Evolutionary conservation across 345 rosid genomes (phyloP), one percentile per base, ranked within the genome.

Genomic region (Brassica napus): DNA sequence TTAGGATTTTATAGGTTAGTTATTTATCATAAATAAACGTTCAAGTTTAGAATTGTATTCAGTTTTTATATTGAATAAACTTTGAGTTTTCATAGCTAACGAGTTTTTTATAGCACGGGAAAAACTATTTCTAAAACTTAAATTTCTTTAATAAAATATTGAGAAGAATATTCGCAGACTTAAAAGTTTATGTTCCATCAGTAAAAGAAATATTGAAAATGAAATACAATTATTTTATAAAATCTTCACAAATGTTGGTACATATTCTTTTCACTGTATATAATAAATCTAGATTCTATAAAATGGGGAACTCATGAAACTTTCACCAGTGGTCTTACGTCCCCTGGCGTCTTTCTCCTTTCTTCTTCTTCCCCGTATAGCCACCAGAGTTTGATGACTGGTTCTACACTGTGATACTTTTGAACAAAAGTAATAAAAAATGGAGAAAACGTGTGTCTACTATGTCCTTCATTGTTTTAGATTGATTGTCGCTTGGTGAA

Each of bases 401-500:
- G 35, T 52, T 67, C 74, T 6, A 35, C 30, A 80, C 71, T 69
- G 69, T 30, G 72, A 70, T 54, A 26, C 76, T 79, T 42, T 69
- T 15, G 37, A 69, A 62, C 71, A 80, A 80, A 79, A 68, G 16
- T 63, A 74, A 44, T 14, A 8, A 65, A 74, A 68, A 52, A 6
- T 49, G 39, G 66, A 79, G 82, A 72, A 52, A 78, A 59, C 78
- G 69, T 73, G 39, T 73, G 35, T 72, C 68, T 79, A 42, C 68
- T 79, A 61, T 73, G n/a, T 78, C 23, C 71, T 74, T 35, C 11
- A 5, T 44, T 15, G 6, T 30, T 79, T 81, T 69, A 88, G 78
- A 86, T 86, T 58, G 91, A 80, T 78, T 84, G 94, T 82, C 78
- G 83, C 88, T 88, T 93, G 12, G 86, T 78, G 84, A 93, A 92